A percentile compares a stretch with the other conserved stretches of the same genome.
These are phyloP conservation scores for Hibiscus tridactylites DNA, from an alignment of 345 rosid species.

Conservation along the genomic window DNA sequence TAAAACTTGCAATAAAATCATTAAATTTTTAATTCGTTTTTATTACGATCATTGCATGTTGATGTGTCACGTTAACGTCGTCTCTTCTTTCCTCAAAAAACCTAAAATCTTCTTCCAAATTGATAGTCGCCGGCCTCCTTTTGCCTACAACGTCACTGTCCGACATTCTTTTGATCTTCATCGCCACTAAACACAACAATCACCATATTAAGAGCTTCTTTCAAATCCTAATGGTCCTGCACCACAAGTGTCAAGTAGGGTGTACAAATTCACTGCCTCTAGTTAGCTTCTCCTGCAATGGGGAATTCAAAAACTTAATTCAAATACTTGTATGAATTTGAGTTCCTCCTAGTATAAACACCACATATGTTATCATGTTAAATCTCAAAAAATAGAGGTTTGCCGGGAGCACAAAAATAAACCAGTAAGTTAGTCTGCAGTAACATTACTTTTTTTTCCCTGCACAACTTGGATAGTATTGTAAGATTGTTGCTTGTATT, in stretches of 20 bases:
- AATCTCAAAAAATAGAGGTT: background rate
- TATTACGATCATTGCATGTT: no score
- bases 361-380: background rate
- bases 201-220: no score
- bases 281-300: conserved; percentile 47
- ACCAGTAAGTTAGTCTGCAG: background rate
- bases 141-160: no score
- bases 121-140: no score
- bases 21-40: no score
- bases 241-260: conserved; percentile 26
- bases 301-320: background rate
- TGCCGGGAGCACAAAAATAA: background rate
- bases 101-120: no score
- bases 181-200: no score
- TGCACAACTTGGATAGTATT: background rate
- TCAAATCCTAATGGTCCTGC: conserved; percentile 45
- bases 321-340: background rate
- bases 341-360: background rate
- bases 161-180: no score
- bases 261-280: conserved; percentile 45
- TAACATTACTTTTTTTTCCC: conserved; percentile 3
- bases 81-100: no score
- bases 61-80: no score
- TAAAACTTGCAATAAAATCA: no score
- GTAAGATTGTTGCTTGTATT: background rate